Evolutionary conservation across 2,329 filamentous ascomycete species (phyloP).

Genomic region (Alternaria metachromatica): DNA sequence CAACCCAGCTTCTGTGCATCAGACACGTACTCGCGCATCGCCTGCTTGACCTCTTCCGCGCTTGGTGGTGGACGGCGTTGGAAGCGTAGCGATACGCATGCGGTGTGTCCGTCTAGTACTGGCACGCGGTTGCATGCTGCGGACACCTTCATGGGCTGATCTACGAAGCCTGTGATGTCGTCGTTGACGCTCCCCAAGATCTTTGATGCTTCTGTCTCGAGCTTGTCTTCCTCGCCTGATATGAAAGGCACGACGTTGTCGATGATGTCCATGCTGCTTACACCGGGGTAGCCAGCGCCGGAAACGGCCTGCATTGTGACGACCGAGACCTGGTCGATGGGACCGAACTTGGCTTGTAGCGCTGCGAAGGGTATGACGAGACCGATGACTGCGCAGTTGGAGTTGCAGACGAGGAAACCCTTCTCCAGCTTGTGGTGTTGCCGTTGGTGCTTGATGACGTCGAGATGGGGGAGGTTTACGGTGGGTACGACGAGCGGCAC

Average conservation of each 20-base stretch:
- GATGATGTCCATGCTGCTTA: constrained; percentile 90
- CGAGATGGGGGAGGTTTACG: constrained; percentile 87
- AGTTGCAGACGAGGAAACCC: constrained; percentile 96
- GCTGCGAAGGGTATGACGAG: constrained; percentile 94
- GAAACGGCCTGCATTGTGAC: constrained; percentile 96
- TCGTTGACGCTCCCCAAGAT: constrained; percentile 80
- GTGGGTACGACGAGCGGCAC: constrained; percentile 95
- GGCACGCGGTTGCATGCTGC: constrained; percentile 92
- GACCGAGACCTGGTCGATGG: constrained; percentile 76
- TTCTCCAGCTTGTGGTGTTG: constrained; percentile 74
- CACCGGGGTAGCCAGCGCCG: constrained; percentile 88
- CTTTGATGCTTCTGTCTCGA: constrained; percentile 93
- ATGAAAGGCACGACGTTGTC: constrained; percentile 98
- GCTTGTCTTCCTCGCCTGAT: constrained; percentile 91
- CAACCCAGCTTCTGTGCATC: constrained; percentile 86
- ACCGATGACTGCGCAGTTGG: constrained; percentile 96
- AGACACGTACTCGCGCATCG: constrained; percentile 78
- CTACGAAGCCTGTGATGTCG: constrained; percentile 75
- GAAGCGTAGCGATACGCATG: constrained; percentile 90
- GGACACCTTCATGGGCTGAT: constrained; percentile 79
- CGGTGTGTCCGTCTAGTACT: constrained; percentile 94
- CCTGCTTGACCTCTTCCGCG: constrained; percentile 77
- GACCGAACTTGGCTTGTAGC: constrained; percentile 83
- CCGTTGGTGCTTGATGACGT: constrained; percentile 88
- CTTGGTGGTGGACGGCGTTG: constrained; percentile 74